Percentiles rank a stretch among this genome's conserved stretches.
phyloP scores from a whole-genome alignment of 75 land plant species.

The Isoetes taiwanensis region DNA sequence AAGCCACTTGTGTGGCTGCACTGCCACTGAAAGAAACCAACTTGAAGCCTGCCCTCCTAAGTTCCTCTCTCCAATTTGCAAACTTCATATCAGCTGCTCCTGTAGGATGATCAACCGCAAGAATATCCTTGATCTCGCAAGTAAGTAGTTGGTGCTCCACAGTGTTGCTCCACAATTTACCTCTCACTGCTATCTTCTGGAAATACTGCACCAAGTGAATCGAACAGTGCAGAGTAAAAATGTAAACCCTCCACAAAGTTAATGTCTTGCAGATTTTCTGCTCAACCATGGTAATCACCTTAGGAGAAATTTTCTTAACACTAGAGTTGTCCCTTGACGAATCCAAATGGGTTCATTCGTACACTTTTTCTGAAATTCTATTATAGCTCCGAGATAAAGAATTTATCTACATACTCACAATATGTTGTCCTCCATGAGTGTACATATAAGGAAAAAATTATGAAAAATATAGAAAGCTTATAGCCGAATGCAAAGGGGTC shows the following conservation, averaged over 20 bases:
- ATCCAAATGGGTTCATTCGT: no score
- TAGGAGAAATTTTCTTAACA: no score
- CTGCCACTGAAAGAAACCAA: not conserved
- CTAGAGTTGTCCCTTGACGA: no score
- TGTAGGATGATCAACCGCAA: not conserved
- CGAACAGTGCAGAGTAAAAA: conserved; percentile 2
- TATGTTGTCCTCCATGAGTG: no score
- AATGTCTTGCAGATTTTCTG: not conserved
- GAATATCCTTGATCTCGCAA: conserved; percentile 6
- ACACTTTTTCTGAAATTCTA: no score
- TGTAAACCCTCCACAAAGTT: not conserved
- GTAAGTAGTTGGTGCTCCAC: conserved; percentile 2
- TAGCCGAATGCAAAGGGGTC: no score
- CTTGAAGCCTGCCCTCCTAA: not conserved
- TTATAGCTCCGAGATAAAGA: no score
- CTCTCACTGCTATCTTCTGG: not conserved
- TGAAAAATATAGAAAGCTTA: no score
- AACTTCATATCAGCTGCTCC: not conserved
- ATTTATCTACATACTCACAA: no score
- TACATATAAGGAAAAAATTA: no score
- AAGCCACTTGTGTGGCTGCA: conserved; percentile 1
- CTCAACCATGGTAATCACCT: conserved; percentile 8
- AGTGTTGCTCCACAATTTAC: conserved; percentile 1
- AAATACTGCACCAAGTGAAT: not conserved
- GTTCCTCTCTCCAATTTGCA: not conserved